Base-by-base conservation (phyloP, 176 grass and related monocot genomes). In the Rhynchospora tenuis region DNA sequence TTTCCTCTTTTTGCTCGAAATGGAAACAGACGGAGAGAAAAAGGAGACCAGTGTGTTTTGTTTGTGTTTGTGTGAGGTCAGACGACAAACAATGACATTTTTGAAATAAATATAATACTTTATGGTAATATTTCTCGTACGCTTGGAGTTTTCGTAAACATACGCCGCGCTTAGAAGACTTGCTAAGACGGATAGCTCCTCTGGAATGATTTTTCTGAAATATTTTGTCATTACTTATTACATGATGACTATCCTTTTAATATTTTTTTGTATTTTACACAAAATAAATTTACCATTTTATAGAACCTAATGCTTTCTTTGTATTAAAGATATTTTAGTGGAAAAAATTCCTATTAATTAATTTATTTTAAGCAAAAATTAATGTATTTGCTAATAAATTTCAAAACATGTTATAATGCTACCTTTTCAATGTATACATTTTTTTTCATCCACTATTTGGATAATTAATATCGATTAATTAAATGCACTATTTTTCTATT, bases 11-110 rank as follows among this genome's bases (percentile, higher is more conserved):
- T 79, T 78, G 20, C 33, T 61, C 26, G 38, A 81, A 81, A 59
- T 31, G 77, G 58, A 59, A 81, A 33, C 19, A 58, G 33, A 81
- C 42, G n/a, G 42, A 26, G 44, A 27, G 48, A 75, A 75, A 12
- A 52, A 3, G 22, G 47, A 54, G 47, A 51, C 47, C 6, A 63
- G 14, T 78, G 27, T n/a, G n/a, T n/a, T n/a, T n/a, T n/a, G n/a
- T n/a, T n/a, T n/a, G n/a, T n/a, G n/a, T n/a, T n/a, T n/a, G n/a
- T 60, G 20, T 50, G 61, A 66, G 61, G 80, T 82, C 80, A 82
- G 43, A 82, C 10, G 4, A 63, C 62, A 80, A 63, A 14, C 29
- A 62, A 63, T 50, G 43, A 28, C 12, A 28, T 43, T 75, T 28
- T 75, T 52, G 51, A 48, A 74, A 28, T 51, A 4, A 52, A 75